Conservation (phyloP, 208 protist genomes). For the Leishmania gerbilli region DNA sequence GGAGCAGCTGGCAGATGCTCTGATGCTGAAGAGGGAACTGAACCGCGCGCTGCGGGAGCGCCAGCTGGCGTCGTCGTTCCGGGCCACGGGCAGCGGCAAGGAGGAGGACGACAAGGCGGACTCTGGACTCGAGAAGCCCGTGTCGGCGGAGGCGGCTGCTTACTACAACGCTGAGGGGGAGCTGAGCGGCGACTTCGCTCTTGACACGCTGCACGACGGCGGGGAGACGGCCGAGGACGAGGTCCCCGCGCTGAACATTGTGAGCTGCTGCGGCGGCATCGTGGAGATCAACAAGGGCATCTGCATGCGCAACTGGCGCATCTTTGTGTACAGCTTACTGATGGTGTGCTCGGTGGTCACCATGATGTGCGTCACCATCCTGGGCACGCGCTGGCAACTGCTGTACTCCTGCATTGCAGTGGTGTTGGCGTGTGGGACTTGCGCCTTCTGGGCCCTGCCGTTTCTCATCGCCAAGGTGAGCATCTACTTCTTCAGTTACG, state of each 20-base stretch:
- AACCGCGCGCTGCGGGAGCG: constrained; percentile 10
- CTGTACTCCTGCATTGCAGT: constrained; percentile 40
- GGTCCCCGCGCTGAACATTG: constrained; percentile 2
- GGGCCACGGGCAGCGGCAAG: neutral
- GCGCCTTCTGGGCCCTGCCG: constrained; percentile 67
- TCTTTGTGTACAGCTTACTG: constrained; percentile 52
- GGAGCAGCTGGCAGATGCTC: constrained; percentile 48
- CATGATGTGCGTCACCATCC: constrained; percentile 49
- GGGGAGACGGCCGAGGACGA: constrained; percentile 14
- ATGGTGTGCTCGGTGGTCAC: constrained; percentile 48
- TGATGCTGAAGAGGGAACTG: constrained; percentile 26
- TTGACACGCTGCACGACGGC: constrained; percentile 17
- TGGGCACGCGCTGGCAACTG: constrained; percentile 35
- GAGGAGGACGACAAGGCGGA: neutral
- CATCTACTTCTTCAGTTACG: constrained; percentile 55
- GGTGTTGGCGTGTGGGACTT: constrained; percentile 35
- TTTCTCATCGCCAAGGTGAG: constrained; percentile 70
- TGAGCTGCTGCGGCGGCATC: constrained; percentile 34
- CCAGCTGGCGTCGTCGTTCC: neutral
- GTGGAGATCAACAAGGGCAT: constrained; percentile 76
- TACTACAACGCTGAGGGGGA: constrained; percentile 1
- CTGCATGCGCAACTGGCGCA: constrained; percentile 45
- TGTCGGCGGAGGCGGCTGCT: neutral
- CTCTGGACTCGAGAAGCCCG: constrained; percentile 19
- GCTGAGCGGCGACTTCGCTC: constrained; percentile 8